Evolutionary conservation across 495 filamentous ascomycete genomes (phyloP).

Genomic region (Lasiosphaeriaceae sp.): DNA sequence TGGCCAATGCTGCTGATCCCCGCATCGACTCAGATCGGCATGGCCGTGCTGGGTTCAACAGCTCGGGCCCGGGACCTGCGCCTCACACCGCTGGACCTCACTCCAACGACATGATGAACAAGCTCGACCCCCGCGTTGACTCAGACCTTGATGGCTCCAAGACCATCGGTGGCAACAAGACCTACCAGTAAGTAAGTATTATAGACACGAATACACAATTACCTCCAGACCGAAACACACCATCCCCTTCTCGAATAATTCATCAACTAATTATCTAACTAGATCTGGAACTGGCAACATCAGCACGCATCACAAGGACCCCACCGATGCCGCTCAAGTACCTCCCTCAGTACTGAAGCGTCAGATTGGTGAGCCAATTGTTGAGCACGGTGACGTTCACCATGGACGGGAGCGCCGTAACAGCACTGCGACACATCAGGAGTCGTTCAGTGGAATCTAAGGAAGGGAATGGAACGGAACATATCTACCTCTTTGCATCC

Average conservation of each 20-base stretch:
- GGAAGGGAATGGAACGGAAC: too few species aligned
- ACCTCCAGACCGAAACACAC: neutral
- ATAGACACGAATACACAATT: neutral
- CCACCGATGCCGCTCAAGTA: conserved; percentile 45
- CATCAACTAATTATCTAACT: neutral
- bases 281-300: neutral
- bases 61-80: conserved; percentile 36
- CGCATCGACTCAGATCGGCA: conserved; percentile 46
- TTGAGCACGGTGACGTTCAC: conserved; percentile 33
- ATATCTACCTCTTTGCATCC: too few species aligned
- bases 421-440: conserved; percentile 35
- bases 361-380: conserved; percentile 33
- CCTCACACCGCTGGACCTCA: conserved; percentile 51
- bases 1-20: conserved; percentile 54
- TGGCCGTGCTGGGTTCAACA: conserved; percentile 21
- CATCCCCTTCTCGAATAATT: neutral
- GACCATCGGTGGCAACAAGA: conserved; percentile 44
- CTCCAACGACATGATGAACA: conserved; percentile 49
- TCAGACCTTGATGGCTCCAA: conserved; percentile 43
- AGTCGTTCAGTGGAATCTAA: conserved; percentile 37
- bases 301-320: conserved; percentile 26
- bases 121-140: conserved; percentile 53
- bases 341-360: conserved; percentile 41
- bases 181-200: conserved; percentile 45
- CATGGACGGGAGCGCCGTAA: conserved; percentile 38